A percentile compares a stretch with the other conserved stretches of the same genome.
phyloP scores from a whole-genome alignment of 352 stramenopile genomes.

The Globisporangium spiculum region DNA sequence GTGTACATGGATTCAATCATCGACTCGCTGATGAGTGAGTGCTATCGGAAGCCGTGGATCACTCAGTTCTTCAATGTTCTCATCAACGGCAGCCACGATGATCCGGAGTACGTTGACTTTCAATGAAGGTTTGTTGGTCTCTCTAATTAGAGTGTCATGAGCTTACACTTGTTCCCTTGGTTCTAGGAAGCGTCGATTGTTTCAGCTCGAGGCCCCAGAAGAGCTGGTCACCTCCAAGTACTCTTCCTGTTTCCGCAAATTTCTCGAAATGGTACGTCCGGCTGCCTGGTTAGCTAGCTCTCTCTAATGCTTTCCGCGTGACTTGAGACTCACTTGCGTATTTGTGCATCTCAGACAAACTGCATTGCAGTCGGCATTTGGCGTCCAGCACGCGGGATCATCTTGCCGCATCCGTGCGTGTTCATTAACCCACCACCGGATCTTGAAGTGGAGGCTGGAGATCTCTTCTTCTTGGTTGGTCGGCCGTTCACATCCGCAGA shows the following conservation, averaged over 20 bases:
- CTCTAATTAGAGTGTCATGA: background rate
- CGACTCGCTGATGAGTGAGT: constrained; percentile 74
- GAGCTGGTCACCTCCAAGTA: constrained; percentile 51
- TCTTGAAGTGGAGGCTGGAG: constrained; percentile 49
- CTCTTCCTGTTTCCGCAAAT: constrained; percentile 62
- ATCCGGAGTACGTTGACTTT: constrained; percentile 41
- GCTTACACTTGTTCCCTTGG: background rate
- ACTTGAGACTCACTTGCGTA: background rate
- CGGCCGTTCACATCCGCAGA: constrained; percentile 50
- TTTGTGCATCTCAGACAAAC: constrained; percentile 28
- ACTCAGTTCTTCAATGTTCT: constrained; percentile 63
- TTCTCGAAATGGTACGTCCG: constrained; percentile 55
- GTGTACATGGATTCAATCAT: constrained; percentile 77
- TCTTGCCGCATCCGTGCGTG: constrained; percentile 66
- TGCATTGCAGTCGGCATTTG: constrained; percentile 66
- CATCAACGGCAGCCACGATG: constrained; percentile 54
- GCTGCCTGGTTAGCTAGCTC: background rate
- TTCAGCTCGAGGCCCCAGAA: constrained; percentile 59
- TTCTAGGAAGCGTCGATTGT: constrained; percentile 52
- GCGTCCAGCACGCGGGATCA: constrained; percentile 46
- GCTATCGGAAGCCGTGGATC: constrained; percentile 76
- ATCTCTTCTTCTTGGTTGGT: constrained; percentile 72
- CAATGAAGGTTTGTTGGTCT: background rate
- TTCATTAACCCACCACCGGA: constrained; percentile 58
- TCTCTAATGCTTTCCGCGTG: background rate